These are phyloP conservation scores for Ensete ventricosum DNA, from an alignment of 176 grass and related monocot genomes.

Conservation along the genomic window DNA sequence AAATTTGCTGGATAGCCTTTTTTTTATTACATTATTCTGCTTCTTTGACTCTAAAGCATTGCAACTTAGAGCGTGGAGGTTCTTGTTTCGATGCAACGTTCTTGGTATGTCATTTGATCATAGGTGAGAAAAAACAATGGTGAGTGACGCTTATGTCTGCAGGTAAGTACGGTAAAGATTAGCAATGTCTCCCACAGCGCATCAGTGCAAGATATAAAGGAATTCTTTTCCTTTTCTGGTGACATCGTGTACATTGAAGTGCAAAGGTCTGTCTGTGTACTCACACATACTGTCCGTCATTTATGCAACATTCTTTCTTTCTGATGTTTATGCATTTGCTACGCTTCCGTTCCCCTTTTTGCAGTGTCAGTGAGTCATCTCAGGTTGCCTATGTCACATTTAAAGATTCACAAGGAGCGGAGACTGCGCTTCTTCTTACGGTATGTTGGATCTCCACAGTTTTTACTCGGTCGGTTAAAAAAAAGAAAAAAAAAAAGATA, in stretches of 20 bases:
- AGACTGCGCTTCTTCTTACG: slow-evolving; percentile 89
- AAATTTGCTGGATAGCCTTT: no score
- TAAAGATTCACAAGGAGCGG: slow-evolving; percentile 73
- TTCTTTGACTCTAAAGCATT: no score
- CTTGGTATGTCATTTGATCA: neutral
- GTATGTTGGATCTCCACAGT: slow-evolving; percentile 21
- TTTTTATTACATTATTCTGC: no score
- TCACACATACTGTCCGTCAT: neutral
- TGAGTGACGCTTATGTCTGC: neutral
- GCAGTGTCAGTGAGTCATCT: slow-evolving; percentile 66
- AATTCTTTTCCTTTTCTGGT: slow-evolving; percentile 23
- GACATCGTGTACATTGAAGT: slow-evolving; percentile 10
- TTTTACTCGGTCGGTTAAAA: no score
- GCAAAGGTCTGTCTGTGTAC: slow-evolving; percentile 10
- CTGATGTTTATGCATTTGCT: no score
- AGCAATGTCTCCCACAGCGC: slow-evolving; percentile 10
- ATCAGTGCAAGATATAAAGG: slow-evolving; percentile 15
- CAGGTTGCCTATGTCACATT: slow-evolving; percentile 85
- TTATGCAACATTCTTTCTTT: no score
- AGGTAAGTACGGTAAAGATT: slow-evolving; percentile 12
- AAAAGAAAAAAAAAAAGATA: no score
- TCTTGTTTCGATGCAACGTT: neutral
- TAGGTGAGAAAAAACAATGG: neutral
- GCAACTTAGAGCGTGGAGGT: no score
- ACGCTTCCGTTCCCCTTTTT: slow-evolving; percentile 1